A percentile compares a stretch with the other conserved stretches of the same genome.
Conservation (phyloP, 257 asterid species). For the Schizonepeta tenuifolia region DNA sequence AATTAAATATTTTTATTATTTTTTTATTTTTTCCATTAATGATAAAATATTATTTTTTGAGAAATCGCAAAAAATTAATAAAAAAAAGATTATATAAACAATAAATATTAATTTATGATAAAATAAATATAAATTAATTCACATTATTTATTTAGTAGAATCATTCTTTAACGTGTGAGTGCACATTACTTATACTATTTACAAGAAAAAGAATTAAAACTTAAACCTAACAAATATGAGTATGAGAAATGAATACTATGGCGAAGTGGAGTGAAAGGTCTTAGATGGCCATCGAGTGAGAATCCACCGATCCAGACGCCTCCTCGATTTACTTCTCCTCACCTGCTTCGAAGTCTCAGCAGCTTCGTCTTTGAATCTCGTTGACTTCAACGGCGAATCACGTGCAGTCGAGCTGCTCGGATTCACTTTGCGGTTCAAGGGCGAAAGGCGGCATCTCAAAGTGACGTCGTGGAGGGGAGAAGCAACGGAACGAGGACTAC, state of each 20-base stretch:
- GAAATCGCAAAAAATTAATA: too few species aligned
- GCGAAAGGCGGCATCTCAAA: neutral
- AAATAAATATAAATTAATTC: too few species aligned
- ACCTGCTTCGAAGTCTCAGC: neutral
- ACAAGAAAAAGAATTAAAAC: neutral
- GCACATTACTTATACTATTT: too few species aligned
- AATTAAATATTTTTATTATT: too few species aligned
- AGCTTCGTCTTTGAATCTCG: neutral
- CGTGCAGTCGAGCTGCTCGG: neutral
- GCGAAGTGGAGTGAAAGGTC: conserved; percentile 10
- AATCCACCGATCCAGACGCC: conserved; percentile 35
- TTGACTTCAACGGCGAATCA: neutral
- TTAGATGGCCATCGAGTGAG: conserved; percentile 39
- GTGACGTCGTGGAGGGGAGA: neutral
- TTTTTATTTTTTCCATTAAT: too few species aligned
- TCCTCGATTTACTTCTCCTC: conserved; percentile 28
- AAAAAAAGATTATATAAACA: too few species aligned
- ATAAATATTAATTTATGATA: too few species aligned
- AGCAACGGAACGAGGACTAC: neutral
- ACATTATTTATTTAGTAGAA: too few species aligned
- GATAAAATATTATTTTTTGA: too few species aligned
- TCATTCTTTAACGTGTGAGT: too few species aligned
- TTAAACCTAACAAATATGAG: too few species aligned
- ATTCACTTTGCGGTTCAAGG: neutral
- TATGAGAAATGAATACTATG: neutral